Conservation (phyloP, 306 rosid genomes). For the Ormosia emarginata region DNA sequence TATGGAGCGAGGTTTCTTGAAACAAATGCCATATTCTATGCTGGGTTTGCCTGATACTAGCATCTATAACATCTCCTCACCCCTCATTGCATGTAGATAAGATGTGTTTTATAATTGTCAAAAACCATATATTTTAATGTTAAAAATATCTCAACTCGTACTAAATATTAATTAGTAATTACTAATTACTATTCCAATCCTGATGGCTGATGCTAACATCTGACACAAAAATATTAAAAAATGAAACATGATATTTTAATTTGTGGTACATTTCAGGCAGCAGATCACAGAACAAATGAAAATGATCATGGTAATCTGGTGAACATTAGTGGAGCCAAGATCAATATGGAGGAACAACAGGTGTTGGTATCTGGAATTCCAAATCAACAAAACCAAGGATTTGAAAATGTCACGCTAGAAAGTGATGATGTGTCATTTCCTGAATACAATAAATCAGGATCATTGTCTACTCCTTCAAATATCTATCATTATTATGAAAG, state of each 20-base stretch:
- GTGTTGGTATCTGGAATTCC: constrained; percentile 47
- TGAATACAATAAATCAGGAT: constrained; percentile 52
- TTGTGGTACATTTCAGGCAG: constrained; percentile 43
- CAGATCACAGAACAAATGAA: constrained; percentile 42
- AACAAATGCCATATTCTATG: background rate
- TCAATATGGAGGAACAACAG: constrained; percentile 38
- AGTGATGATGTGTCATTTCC: constrained; percentile 39
- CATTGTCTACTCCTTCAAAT: constrained; percentile 52
- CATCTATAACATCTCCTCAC: background rate
- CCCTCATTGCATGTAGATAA: background rate
- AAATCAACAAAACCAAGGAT: constrained; percentile 40
- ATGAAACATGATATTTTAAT: background rate
- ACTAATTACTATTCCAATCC: background rate
- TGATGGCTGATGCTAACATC: background rate
- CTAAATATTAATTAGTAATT: background rate
- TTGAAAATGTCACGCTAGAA: constrained; percentile 42
- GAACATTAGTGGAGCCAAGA: constrained; percentile 44
- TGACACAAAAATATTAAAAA: background rate
- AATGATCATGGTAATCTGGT: constrained; percentile 41
- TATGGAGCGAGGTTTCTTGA: too few species aligned
- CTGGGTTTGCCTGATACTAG: background rate
- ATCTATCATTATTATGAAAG: constrained; percentile 71
- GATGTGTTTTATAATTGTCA: too few species aligned
- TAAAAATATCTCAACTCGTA: background rate
- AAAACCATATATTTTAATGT: background rate